A percentile compares a stretch with the other conserved stretches of the same genome.
phyloP scores from a whole-genome alignment of 1,284 basidiomycete genomes.

The Pseudozyma sp. region DNA sequence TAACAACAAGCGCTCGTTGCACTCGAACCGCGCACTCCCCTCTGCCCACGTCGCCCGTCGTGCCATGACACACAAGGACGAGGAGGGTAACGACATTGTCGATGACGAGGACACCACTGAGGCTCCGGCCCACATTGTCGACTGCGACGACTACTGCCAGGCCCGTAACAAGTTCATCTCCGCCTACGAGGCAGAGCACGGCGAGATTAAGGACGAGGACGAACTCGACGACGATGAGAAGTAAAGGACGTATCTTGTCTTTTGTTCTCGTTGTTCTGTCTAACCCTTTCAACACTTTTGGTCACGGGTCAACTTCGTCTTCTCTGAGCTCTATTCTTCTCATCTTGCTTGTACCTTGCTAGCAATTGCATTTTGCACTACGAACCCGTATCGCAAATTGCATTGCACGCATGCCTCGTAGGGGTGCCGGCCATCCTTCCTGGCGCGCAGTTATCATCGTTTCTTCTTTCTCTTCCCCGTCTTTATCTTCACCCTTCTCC shows the following conservation, averaged over 20 bases:
- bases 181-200: constrained; percentile 35
- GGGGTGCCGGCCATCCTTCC: constrained; percentile 33
- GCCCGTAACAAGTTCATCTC: constrained; percentile 40
- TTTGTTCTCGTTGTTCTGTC: background rate
- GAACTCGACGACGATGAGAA: constrained; percentile 42
- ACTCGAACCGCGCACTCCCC: constrained; percentile 53
- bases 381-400: background rate
- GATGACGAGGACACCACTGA: constrained; percentile 49
- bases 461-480: constrained; percentile 1
- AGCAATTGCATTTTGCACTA: background rate
- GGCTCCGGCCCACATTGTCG: constrained; percentile 30
- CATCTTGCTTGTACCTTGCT: constrained; percentile 6
- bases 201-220: constrained; percentile 36
- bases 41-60: constrained; percentile 35
- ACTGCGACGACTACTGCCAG: constrained; percentile 52
- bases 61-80: constrained; percentile 42
- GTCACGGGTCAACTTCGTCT: constrained; percentile 37
- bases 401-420: constrained; percentile 26
- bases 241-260: constrained; percentile 2
- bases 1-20: constrained; percentile 29
- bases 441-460: constrained; percentile 19
- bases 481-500: constrained; percentile 5
- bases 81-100: constrained; percentile 46
- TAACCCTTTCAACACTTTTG: constrained; percentile 1
- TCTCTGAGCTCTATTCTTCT: constrained; percentile 1